phyloP scores from a whole-genome alignment of 768 basidiomycete genomes.

The Cystofilobasidium ferigula region DNA sequence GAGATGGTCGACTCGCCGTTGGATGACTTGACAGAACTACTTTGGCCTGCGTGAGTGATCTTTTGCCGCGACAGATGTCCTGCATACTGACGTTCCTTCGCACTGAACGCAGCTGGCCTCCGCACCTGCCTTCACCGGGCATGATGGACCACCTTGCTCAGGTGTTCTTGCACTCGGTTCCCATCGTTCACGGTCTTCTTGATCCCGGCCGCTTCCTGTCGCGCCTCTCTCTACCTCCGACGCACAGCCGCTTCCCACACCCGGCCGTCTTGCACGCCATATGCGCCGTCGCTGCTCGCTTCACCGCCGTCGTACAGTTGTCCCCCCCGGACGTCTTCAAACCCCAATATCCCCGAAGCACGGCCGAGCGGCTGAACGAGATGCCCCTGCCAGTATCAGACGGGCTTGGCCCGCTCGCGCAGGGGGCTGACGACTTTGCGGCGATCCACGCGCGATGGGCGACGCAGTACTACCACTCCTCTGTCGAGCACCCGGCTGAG shows the following conservation, averaged over 20 bases:
- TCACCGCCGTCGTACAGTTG: not conserved
- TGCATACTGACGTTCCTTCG: not conserved
- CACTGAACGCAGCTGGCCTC: slow-evolving; percentile 4
- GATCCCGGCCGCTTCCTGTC: not conserved
- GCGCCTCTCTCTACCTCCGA: slow-evolving; percentile 18
- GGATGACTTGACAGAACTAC: not conserved
- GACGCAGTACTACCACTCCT: not conserved
- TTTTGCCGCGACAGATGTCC: not conserved
- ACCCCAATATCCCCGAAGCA: not conserved
- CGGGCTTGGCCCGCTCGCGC: not conserved
- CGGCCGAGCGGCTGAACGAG: slow-evolving; percentile 1
- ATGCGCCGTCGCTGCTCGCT: slow-evolving; percentile 14
- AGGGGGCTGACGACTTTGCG: slow-evolving; percentile 10
- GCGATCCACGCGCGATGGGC: slow-evolving; percentile 8
- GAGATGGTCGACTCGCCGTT: not conserved
- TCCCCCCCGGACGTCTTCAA: not conserved
- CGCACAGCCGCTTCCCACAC: slow-evolving; percentile 17
- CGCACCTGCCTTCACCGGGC: slow-evolving; percentile 16
- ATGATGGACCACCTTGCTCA: slow-evolving; percentile 10
- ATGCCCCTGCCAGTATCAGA: not conserved
- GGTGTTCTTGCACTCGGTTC: not conserved
- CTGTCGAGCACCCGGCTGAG: not conserved
- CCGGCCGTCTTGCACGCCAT: slow-evolving; percentile 21
- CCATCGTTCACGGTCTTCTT: slow-evolving; percentile 1
- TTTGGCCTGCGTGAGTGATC: slow-evolving; percentile 15